Evolutionary conservation across 1,284 basidiomycete genomes (phyloP).

Genomic region (Boletellus deceptivus): DNA sequence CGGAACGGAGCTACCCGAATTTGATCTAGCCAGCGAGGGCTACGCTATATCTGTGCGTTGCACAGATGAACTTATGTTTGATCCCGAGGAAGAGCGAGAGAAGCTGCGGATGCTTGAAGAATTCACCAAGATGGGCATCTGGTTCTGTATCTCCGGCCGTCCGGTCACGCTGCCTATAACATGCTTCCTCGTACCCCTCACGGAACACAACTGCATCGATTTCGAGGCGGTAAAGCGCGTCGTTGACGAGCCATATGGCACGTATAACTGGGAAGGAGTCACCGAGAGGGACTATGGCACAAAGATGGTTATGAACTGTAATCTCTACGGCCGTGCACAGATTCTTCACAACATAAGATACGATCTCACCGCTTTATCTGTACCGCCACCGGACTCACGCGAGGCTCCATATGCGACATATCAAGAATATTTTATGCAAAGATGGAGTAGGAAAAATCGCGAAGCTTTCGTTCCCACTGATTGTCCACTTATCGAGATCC

Average conservation of each 20-base stretch:
- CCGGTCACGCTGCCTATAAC: conserved; percentile 50
- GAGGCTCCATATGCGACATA: conserved; percentile 53
- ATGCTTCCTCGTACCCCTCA: conserved; percentile 64
- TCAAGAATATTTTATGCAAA: conserved; percentile 54
- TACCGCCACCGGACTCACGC: conserved; percentile 46
- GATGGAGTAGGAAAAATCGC: conserved; percentile 50
- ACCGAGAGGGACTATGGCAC: conserved; percentile 44
- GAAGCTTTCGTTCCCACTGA: conserved; percentile 45
- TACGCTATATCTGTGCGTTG: conserved; percentile 38
- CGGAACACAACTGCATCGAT: conserved; percentile 47
- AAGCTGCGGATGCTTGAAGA: conserved; percentile 53
- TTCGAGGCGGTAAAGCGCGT: conserved; percentile 52
- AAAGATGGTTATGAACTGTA: conserved; percentile 52
- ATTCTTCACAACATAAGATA: conserved; percentile 54
- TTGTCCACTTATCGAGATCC: conserved; percentile 60
- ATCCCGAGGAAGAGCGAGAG: conserved; percentile 43
- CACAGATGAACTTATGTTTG: conserved; percentile 41
- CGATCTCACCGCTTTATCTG: conserved; percentile 64
- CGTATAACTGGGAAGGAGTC: conserved; percentile 53
- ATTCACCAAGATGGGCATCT: conserved; percentile 61
- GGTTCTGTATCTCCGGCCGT: conserved; percentile 60
- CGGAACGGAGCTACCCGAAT: conserved; percentile 51
- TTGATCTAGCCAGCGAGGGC: conserved; percentile 41
- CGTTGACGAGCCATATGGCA: conserved; percentile 48
- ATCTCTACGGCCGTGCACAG: conserved; percentile 54